A percentile compares a stretch with the other conserved stretches of the same genome.
phyloP scores from a whole-genome alignment of 129 eudicot species.

The Dittrichia graveolens region DNA sequence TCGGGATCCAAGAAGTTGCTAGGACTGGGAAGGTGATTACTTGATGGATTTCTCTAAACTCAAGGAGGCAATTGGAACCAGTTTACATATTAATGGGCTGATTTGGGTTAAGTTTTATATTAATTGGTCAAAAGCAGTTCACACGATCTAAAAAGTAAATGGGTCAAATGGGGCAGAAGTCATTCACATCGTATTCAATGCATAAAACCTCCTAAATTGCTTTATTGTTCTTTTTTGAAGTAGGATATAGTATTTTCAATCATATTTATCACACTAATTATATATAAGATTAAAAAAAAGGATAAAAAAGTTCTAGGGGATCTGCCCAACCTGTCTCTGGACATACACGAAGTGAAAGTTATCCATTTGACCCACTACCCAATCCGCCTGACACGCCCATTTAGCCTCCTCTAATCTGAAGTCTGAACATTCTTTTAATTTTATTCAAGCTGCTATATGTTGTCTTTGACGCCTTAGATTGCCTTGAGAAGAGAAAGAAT shows the following conservation, averaged over 20 bases:
- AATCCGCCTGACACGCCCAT: constrained; percentile 3
- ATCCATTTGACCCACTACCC: not conserved
- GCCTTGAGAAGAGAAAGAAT: constrained; percentile 94
- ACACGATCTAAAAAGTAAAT: too few relatives aligned
- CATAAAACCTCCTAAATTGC: not conserved
- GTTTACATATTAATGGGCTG: too few relatives aligned
- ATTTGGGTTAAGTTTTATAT: too few relatives aligned
- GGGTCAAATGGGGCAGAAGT: too few relatives aligned
- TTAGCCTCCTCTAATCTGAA: too few relatives aligned
- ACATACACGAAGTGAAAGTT: not conserved
- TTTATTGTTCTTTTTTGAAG: not conserved
- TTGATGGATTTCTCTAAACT: not conserved
- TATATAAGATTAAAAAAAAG: not conserved
- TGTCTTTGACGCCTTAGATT: constrained; percentile 46
- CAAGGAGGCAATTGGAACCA: too few relatives aligned
- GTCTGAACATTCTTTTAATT: too few relatives aligned
- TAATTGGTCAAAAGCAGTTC: too few relatives aligned
- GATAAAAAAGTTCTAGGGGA: not conserved
- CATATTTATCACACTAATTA: not conserved
- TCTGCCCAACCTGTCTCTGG: not conserved
- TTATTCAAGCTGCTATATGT: constrained; percentile 10
- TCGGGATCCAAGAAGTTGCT: constrained; percentile 88
- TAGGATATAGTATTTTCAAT: not conserved
- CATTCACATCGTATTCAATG: not conserved
- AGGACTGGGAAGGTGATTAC: constrained; percentile 81